A percentile compares a stretch with the other conserved stretches of the same genome.
Conservation (phyloP, 441 rosid species). For the Manihot esculenta region DNA sequence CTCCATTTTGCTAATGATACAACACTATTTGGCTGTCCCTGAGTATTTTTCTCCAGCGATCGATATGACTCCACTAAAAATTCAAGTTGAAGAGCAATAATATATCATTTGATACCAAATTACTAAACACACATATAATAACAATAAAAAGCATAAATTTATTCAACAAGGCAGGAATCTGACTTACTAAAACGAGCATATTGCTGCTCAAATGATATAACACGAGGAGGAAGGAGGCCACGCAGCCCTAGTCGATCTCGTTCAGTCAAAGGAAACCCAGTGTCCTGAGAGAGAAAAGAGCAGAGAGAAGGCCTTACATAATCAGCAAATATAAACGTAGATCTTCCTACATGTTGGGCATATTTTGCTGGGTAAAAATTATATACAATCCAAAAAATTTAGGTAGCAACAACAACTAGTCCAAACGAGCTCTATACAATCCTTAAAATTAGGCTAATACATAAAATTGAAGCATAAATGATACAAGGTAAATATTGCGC, state of each 20-base stretch:
- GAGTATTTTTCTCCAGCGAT: conserved; percentile 82
- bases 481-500: not conserved
- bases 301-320: not conserved
- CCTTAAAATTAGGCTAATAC: not conserved
- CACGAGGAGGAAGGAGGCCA: conserved; percentile 97
- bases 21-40: conserved; percentile 54
- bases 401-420: too few species aligned
- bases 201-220: conserved; percentile 87
- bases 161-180: not conserved
- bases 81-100: conserved; percentile 11
- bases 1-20: conserved; percentile 96
- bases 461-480: not conserved
- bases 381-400: not conserved
- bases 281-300: conserved; percentile 49
- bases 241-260: conserved; percentile 94
- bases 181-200: conserved; percentile 93
- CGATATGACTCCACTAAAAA: conserved; percentile 83
- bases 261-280: conserved; percentile 95
- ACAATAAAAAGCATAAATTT: not conserved
- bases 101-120: conserved; percentile 2
- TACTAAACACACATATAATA: not conserved
- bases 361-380: not conserved
- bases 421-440: not conserved
- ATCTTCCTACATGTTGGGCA: not conserved
- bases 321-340: not conserved